Base-by-base conservation (phyloP, 768 basidiomycete species). In the Mycena leptocephala region DNA sequence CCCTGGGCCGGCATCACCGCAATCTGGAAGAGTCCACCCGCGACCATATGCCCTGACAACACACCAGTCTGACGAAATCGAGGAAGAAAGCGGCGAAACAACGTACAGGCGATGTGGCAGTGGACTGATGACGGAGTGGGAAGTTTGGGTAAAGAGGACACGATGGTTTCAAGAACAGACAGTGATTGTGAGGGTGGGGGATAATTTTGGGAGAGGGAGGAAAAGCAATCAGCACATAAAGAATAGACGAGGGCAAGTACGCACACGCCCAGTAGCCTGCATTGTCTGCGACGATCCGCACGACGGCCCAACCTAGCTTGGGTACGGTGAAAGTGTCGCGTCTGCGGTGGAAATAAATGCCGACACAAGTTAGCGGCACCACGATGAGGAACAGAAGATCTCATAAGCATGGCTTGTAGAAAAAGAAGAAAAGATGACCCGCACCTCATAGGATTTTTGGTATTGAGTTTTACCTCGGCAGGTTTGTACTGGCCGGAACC, bases 401-500 rank as follows among this genome's bases (percentile, higher is more conserved):
- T 18, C 30, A 33, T 59, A 16, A 35, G 58, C 58, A 33, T 20
- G 22, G 33, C 9, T 32, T 13, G 33, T 33, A 35, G 33, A 32
- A 35, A 22, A 35, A 59, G 56, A 35, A 16, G 33, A 35, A 56
- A 6, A 32, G 55, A 56, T 13, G 55, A 18, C 28, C 32, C 73
- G 48, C 59, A 70, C 74, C 74, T 39, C 55, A 75, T 56, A 2
- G 68, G 77, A 69, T 71, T 71, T 1, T 39, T 48, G 6, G 33
- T 48, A 22, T 78, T 64, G 1, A 78, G 70, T 14, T 43, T 14
- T 6, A 46, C 43, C 16, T 24, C 67, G 24, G 51, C 39, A 6
- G 74, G 16, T 24, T 65, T 65, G 63, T 33, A 78, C 16, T 69
- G 64, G 28, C 77, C 77, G 28, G 37, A 43, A 2, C 77, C 77